Percentiles rank a stretch among this genome's conserved stretches.
These are phyloP conservation scores for Ettlia oleoabundans DNA, from an alignment of 139 green algal genomes.

Conservation along the genomic window DNA sequence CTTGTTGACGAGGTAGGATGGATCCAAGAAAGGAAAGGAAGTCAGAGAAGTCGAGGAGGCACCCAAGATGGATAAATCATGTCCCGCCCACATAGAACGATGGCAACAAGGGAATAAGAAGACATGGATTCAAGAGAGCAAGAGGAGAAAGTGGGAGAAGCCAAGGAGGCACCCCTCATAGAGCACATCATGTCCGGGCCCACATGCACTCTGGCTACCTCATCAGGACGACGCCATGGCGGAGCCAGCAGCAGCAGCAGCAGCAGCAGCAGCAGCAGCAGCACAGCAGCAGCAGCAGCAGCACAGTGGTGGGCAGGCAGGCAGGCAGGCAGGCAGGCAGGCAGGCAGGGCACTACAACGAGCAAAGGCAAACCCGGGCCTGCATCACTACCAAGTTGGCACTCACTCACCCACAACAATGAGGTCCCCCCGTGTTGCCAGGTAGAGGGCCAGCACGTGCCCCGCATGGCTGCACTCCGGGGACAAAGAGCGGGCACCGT, in stretches of 20 bases:
- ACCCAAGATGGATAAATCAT: too few species aligned
- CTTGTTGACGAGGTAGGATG: too few species aligned
- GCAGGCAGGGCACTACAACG: background rate
- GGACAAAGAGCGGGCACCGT: constrained; percentile 66
- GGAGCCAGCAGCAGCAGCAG: background rate
- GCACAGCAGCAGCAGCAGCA: background rate
- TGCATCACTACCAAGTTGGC: background rate
- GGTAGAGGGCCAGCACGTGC: constrained; percentile 86
- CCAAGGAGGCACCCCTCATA: too few species aligned
- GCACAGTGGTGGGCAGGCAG: background rate
- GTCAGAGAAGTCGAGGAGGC: too few species aligned
- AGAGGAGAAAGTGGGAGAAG: too few species aligned
- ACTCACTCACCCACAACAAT: constrained; percentile 78
- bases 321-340: background rate
- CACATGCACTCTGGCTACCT: too few species aligned
- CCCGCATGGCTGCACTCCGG: constrained; percentile 78
- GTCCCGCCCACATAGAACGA: too few species aligned
- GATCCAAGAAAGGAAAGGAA: too few species aligned
- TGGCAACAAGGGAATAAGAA: too few species aligned
- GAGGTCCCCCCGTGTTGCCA: constrained; percentile 83
- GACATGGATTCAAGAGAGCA: too few species aligned
- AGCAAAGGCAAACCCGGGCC: background rate
- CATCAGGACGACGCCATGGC: too few species aligned
- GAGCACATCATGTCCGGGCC: too few species aligned
- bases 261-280: background rate